Percentiles rank a stretch among this genome's conserved stretches.
phyloP scores from a whole-genome alignment of 257 asterid genomes.

The Cinchona pubescens region DNA sequence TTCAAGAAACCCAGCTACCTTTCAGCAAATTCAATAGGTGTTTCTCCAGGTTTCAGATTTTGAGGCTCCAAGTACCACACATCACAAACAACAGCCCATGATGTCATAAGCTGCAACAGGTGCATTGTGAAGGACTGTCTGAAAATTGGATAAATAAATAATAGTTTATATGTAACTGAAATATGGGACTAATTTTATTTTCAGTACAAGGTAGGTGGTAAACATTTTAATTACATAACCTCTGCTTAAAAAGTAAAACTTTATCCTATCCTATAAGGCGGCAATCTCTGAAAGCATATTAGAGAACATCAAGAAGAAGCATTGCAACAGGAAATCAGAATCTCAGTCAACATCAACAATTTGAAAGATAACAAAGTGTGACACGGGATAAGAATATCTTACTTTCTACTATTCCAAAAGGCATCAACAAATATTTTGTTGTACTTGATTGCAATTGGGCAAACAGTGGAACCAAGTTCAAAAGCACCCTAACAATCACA shows the following conservation, averaged over 20 bases:
- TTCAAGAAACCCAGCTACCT: conserved; percentile 41
- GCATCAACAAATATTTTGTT: conserved; percentile 98
- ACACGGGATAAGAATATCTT: conserved; percentile 23
- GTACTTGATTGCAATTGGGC: conserved; percentile 94
- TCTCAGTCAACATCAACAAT: background rate
- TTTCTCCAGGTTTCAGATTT: conserved; percentile 81
- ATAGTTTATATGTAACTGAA: background rate
- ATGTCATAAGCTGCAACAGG: conserved; percentile 96
- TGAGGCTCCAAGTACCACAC: conserved; percentile 99
- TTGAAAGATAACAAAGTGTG: background rate
- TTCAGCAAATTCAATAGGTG: conserved; percentile 94
- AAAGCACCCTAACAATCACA: conserved; percentile 77
- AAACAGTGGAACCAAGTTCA: conserved; percentile 91
- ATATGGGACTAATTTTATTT: background rate
- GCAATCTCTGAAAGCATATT: background rate
- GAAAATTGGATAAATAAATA: conserved; percentile 26
- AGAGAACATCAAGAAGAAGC: background rate
- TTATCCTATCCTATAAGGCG: background rate
- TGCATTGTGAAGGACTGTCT: conserved; percentile 94
- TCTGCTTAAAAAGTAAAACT: background rate
- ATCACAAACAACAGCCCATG: conserved; percentile 99
- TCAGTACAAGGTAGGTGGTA: background rate
- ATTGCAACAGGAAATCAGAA: background rate
- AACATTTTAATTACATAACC: background rate
- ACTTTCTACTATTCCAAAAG: conserved; percentile 95